Base-by-base conservation (phyloP, 2,329 filamentous ascomycete genomes). In the Sclerotinia glacialis region DNA sequence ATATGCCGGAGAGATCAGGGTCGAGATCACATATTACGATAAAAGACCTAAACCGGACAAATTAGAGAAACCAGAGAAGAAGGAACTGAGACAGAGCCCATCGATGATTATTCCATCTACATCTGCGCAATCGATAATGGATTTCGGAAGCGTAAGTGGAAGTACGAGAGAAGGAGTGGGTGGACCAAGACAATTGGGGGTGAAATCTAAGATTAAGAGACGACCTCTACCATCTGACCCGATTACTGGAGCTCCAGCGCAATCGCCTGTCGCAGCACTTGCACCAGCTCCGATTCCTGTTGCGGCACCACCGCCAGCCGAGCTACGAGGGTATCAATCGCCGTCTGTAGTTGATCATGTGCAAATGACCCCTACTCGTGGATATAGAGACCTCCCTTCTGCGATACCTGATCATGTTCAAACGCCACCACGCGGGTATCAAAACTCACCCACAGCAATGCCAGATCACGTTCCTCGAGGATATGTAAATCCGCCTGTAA, bases 11-110 rank as follows among this genome's bases (percentile, higher is more conserved):
- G 94, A 98, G 78, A 88, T 99, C 70, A 86, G 94, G 71, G 89
- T 99, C 70, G 95, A 99, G 79, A 89, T 97, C 79, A 99, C 95
- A 52, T 99, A 90, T 80, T 99, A 98, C 81, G 95, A 99, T 77
- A 88, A 85, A 66, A 85, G 94, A 34, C 90, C 92, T 26, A 95
- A 95, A 78, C 84, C 85, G 16, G 92, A 96, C 67, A 93, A 90
- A 78, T 80, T 83, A 16, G 92, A 96, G 68, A 93, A 90, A 78
- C 80, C 83, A 9, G 83, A 86, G 68, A 88, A 85, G 75, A 79
- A 64, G 7, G 52, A 72, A 77, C 59, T 40, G 5, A 64, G 49
- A 58, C 64, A 46, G 9, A 47, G 4, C 21, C 21, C 54, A 26
- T 69, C 78, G 52, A 76, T 28, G 70, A 79, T 7, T 78, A 79